Percentiles rank a stretch among this genome's conserved stretches.
These are phyloP conservation scores for Pythium aristosporum DNA, from an alignment of 352 stramenopile species.

Conservation along the genomic window DNA sequence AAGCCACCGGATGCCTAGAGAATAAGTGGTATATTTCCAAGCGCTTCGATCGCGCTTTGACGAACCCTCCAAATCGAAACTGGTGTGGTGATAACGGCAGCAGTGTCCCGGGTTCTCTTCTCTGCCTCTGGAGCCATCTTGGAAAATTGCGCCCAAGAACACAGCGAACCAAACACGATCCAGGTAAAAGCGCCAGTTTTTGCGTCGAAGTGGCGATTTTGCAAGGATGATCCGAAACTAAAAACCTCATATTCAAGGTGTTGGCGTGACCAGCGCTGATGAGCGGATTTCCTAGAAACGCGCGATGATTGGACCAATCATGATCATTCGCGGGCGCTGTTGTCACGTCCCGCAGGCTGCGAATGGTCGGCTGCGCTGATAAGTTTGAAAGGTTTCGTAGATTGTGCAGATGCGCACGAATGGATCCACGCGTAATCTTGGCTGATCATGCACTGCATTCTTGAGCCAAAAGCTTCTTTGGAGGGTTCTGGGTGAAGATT, in stretches of 20 bases:
- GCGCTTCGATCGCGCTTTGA: background rate
- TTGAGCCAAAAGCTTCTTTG: no score
- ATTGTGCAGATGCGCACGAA: background rate
- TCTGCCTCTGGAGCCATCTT: background rate
- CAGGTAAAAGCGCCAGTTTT: conserved; percentile 10
- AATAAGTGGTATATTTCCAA: conserved; percentile 18
- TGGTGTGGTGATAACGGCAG: conserved; percentile 2
- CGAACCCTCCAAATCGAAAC: conserved; percentile 15
- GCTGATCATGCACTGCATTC: no score
- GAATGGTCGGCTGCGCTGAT: conserved; percentile 1
- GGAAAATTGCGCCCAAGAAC: background rate
- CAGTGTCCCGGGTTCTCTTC: background rate
- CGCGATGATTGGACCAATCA: conserved; percentile 10
- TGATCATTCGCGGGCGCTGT: background rate
- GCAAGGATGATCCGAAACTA: background rate
- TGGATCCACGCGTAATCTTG: no score
- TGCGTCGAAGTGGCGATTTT: conserved; percentile 9
- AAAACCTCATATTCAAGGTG: conserved; percentile 11
- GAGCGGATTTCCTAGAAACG: background rate
- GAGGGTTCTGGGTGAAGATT: no score
- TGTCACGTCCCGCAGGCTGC: background rate
- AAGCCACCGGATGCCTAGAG: background rate
- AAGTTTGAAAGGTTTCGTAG: background rate
- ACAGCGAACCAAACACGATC: background rate
- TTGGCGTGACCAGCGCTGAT: background rate